phyloP scores from a whole-genome alignment of 352 stramenopile genomes.

The Thraustochytrium sp. region DNA sequence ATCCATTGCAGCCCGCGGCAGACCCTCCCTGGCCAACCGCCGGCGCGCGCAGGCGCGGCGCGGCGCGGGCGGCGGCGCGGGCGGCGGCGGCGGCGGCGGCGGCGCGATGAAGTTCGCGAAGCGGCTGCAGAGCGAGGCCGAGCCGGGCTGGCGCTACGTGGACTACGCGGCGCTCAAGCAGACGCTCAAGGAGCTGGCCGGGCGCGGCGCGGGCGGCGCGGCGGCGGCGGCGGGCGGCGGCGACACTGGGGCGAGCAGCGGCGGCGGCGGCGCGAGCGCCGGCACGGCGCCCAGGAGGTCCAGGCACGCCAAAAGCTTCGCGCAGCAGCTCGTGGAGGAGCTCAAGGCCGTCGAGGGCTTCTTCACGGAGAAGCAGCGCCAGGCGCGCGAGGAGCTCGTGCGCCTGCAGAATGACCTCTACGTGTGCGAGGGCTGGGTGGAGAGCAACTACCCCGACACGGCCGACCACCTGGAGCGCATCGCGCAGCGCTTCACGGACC shows the following conservation, averaged over 20 bases:
- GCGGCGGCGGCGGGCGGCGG: neutral
- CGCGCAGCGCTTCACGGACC: neutral
- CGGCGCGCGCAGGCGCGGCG: neutral
- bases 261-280: no score
- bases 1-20: no score
- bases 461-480: conserved; percentile 6
- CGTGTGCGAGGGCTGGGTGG: conserved; percentile 18
- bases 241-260: neutral
- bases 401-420: conserved; percentile 24
- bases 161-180: conserved; percentile 20
- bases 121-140: neutral
- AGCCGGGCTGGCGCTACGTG: conserved; percentile 17
- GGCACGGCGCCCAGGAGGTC: no score
- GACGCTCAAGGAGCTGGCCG: neutral
- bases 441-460: conserved; percentile 36
- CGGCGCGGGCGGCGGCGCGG: neutral
- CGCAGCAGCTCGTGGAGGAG: neutral
- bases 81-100: neutral
- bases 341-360: conserved; percentile 12
- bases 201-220: neutral
- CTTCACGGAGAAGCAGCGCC: neutral
- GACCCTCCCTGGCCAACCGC: no score
- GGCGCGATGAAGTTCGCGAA: conserved; percentile 24
- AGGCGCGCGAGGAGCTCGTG: neutral
- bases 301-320: neutral